Evolutionary conservation across 768 basidiomycete genomes (phyloP).

Genomic region (Galerina marginata): DNA sequence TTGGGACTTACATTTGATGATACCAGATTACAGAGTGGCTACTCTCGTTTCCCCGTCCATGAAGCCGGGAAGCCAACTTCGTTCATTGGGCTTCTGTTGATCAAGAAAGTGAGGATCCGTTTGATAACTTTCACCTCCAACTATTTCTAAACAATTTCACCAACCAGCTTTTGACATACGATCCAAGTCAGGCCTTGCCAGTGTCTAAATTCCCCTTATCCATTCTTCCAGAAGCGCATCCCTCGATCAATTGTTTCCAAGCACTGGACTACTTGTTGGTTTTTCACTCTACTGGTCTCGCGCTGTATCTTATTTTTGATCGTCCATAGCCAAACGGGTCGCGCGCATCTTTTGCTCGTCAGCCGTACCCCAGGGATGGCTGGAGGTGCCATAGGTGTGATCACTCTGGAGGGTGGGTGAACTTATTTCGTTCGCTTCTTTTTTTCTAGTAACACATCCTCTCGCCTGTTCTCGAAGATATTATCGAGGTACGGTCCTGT

Average conservation of each 20-base stretch:
- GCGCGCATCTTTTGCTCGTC: slow-evolving; percentile 89
- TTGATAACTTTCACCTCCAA: slow-evolving; percentile 7
- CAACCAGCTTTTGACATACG: slow-evolving; percentile 80
- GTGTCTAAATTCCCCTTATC: slow-evolving; percentile 80
- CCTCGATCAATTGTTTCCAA: slow-evolving; percentile 92
- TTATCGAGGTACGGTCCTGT: slow-evolving; percentile 60
- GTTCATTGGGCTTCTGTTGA: slow-evolving; percentile 80
- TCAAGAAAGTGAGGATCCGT: slow-evolving; percentile 61
- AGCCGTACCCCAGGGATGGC: slow-evolving; percentile 81
- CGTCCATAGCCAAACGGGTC: slow-evolving; percentile 80
- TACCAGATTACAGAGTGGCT: slow-evolving; percentile 71
- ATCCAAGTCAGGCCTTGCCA: slow-evolving; percentile 74
- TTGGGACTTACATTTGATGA: neutral
- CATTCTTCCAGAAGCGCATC: slow-evolving; percentile 88
- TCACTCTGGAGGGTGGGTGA: slow-evolving; percentile 78
- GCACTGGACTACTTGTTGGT: slow-evolving; percentile 89
- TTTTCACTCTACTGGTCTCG: neutral
- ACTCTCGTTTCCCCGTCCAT: slow-evolving; percentile 92
- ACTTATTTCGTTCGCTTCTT: neutral
- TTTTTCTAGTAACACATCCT: slow-evolving; percentile 1
- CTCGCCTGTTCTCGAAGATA: slow-evolving; percentile 46
- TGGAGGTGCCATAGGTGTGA: slow-evolving; percentile 88
- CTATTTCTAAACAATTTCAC: neutral
- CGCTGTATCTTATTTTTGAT: neutral
- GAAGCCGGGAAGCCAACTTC: slow-evolving; percentile 68